Evolutionary conservation across 352 stramenopile species (phyloP).

Genomic region (Phytopythium chamaehyphon): DNA sequence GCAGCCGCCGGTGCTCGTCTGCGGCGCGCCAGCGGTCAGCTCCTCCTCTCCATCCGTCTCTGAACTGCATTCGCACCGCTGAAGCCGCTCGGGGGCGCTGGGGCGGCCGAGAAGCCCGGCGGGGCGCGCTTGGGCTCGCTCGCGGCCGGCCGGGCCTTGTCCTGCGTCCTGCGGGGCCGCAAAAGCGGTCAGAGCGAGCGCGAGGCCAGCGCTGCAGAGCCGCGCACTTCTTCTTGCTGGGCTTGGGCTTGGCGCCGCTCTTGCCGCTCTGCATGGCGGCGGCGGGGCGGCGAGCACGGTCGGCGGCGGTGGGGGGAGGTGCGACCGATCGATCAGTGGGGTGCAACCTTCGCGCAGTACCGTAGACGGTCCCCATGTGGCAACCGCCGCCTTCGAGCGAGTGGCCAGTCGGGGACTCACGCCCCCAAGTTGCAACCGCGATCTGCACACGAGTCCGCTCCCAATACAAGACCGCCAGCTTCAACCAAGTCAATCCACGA

Average conservation of each 20-base stretch:
- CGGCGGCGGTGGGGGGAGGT: no score
- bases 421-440: no score
- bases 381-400: no score
- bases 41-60: no score
- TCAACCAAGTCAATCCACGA: no score
- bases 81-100: slow-evolving; percentile 21
- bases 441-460: no score
- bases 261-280: slow-evolving; percentile 7
- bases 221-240: slow-evolving; percentile 30
- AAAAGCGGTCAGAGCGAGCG: background rate
- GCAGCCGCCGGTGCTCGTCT: slow-evolving; percentile 60
- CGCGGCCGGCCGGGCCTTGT: slow-evolving; percentile 17
- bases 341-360: slow-evolving; percentile 14
- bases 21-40: background rate
- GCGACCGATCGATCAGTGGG: slow-evolving; percentile 7
- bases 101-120: background rate
- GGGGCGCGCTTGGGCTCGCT: slow-evolving; percentile 8
- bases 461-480: no score
- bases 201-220: background rate
- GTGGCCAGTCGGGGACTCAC: no score
- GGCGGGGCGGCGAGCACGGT: no score
- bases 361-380: background rate
- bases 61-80: slow-evolving; percentile 28
- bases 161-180: slow-evolving; percentile 9
- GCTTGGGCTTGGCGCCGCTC: slow-evolving; percentile 17